Evolutionary conservation across 2,329 filamentous ascomycete species (phyloP), one percentile per base, ranked within the genome.

Genomic region (Nigrospora sphaerica): DNA sequence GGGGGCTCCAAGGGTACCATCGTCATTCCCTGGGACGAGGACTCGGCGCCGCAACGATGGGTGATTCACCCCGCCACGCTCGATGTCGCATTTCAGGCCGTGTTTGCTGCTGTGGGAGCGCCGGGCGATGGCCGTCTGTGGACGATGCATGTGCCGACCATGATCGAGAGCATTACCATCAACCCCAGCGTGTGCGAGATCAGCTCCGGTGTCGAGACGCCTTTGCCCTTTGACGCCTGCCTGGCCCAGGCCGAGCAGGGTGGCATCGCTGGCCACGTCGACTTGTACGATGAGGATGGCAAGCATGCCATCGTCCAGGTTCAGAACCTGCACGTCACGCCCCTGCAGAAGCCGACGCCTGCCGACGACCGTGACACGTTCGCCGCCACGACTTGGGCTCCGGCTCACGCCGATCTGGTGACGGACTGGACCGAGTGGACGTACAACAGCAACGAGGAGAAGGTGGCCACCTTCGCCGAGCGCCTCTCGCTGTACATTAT

Each of bases 81-180:
- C 0, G 68, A 71, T 42, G 53, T 53, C 0, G 62, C 61, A 6
- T 61, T 71, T 43, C 68, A 71, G 49, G 51, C 60, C 10, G 49
- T 62, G 6, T 55, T 69, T 10, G 51, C 59, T 1, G 65, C 66
- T 1, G 60, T 56, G 37, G 57, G 56, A 6, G 61, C 52, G 18
- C 67, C 67, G 0, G 59, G 57, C 1, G 62, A 66, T 36, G 63
- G 58, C 4, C 53, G 52, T 4, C 54, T 70, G 4, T 62, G 59
- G 55, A 49, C 58, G 1, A 50, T 62, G 3, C 58, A 63, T 40
- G 48, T 69, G 3, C 65, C 66, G 2, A 58, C 55, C 36, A 41
- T 46, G 12, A 23, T 19, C 28, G 37, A 35, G 18, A 39, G 37
- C n/a, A 43, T 43, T 14, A 18, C 31, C 16, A 43, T 43, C 32